A percentile compares a stretch with the other conserved stretches of the same genome.
phyloP scores from a whole-genome alignment of 257 asterid species.

The Capsicum chinense region DNA sequence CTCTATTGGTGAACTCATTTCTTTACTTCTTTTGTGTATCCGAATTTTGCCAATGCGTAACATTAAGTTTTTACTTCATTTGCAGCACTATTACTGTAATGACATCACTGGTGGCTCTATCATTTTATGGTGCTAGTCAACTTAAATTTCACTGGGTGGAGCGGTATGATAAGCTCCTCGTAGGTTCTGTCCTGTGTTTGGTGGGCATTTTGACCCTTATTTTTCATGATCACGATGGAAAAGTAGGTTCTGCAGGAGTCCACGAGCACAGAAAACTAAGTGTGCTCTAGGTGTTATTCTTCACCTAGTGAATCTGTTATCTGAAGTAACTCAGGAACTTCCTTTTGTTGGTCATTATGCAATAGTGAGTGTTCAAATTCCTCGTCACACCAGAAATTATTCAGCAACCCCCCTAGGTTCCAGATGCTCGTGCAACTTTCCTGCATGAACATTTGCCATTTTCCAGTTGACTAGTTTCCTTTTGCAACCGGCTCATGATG shows the following conservation, averaged over 20 bases:
- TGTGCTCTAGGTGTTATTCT: constrained; percentile 35
- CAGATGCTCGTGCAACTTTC: not conserved
- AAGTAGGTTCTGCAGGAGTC: constrained; percentile 43
- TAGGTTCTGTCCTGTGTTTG: constrained; percentile 89
- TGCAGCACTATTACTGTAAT: constrained; percentile 91
- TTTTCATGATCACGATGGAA: constrained; percentile 78
- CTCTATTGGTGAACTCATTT: not conserved
- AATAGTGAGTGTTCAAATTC: not conserved
- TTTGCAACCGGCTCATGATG: not conserved
- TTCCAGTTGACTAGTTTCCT: not conserved
- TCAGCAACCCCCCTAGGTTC: not conserved
- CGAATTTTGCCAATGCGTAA: not conserved
- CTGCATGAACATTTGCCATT: not conserved
- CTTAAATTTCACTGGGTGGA: constrained; percentile 98
- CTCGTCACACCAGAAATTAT: not conserved
- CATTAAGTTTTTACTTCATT: not conserved
- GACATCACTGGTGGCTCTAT: constrained; percentile 96
- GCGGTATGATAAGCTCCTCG: constrained; percentile 93
- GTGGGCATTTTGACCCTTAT: constrained; percentile 89
- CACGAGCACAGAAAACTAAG: constrained; percentile 69
- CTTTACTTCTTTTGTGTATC: not conserved
- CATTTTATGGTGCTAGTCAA: constrained; percentile 97
- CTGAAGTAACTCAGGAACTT: not conserved
- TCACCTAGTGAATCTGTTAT: not conserved
- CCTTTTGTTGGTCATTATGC: not conserved